Conservation (phyloP, 768 basidiomycete genomes). For the Dioszegia aurantiaca region DNA sequence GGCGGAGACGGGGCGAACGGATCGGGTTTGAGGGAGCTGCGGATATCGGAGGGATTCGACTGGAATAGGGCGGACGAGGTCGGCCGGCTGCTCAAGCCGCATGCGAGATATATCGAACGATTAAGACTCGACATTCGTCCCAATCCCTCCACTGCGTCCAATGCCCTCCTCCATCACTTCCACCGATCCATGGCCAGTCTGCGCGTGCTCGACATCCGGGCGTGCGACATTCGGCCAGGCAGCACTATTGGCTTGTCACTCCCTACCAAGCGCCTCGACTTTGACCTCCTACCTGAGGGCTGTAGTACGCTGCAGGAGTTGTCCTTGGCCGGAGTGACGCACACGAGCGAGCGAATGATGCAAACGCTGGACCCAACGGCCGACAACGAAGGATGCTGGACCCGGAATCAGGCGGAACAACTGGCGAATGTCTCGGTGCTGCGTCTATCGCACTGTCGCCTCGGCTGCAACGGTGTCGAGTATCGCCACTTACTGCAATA, state of each 20-base stretch:
- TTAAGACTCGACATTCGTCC: not conserved
- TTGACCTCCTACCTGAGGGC: not conserved
- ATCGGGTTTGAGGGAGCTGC: conserved; percentile 1
- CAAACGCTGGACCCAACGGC: not conserved
- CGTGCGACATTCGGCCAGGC: not conserved
- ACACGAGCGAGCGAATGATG: not conserved
- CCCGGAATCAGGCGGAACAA: not conserved
- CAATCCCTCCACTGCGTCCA: not conserved
- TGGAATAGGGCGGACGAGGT: conserved; percentile 11
- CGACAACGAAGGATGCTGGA: not conserved
- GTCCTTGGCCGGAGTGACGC: not conserved
- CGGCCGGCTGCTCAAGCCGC: not conserved
- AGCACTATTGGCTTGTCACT: not conserved
- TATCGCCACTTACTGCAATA: not conserved
- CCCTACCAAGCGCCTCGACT: not conserved
- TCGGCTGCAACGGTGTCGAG: not conserved
- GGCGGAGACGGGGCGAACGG: not conserved
- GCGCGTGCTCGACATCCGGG: not conserved
- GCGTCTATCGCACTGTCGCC: not conserved
- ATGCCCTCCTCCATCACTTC: not conserved
- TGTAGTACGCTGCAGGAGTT: not conserved
- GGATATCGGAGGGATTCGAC: conserved; percentile 15
- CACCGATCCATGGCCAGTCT: not conserved
- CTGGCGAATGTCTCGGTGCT: not conserved
- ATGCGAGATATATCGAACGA: not conserved